A percentile compares a stretch with the other conserved stretches of the same genome.
phyloP scores from a whole-genome alignment of 306 rosid species.

The Oxytropis ochrocephala region DNA sequence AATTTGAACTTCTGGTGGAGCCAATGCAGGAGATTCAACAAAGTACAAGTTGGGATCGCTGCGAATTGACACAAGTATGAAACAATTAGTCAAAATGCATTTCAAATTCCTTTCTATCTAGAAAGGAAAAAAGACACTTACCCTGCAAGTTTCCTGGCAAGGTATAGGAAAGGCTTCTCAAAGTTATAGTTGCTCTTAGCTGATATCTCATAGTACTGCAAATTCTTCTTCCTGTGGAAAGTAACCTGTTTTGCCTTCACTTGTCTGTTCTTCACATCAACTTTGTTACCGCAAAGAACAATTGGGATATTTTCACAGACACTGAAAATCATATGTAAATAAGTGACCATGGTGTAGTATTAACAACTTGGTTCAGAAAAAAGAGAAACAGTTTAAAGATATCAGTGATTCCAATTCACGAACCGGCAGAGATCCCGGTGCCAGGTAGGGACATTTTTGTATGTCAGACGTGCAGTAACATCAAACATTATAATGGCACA shows the following conservation, averaged over 20 bases:
- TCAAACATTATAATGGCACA: conserved; percentile 72
- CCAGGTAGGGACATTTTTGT: conserved; percentile 74
- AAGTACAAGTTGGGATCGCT: conserved; percentile 68
- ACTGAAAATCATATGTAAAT: conserved; percentile 20
- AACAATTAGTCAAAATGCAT: background rate
- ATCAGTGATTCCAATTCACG: background rate
- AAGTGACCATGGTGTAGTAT: background rate
- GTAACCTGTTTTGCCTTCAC: conserved; percentile 81
- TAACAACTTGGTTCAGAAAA: background rate
- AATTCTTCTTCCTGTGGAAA: conserved; percentile 64
- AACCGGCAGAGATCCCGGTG: conserved; percentile 66
- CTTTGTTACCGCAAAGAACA: conserved; percentile 74
- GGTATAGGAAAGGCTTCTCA: conserved; percentile 67
- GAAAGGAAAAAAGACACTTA: background rate
- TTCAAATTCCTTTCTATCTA: too few species aligned
- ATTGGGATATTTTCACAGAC: conserved; percentile 71
- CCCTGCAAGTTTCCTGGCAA: conserved; percentile 85
- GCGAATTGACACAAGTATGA: conserved; percentile 9
- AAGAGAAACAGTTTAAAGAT: background rate
- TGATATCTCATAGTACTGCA: conserved; percentile 71
- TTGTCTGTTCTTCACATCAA: conserved; percentile 81
- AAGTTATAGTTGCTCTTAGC: conserved; percentile 75
- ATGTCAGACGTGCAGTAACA: conserved; percentile 60
- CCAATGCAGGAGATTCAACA: conserved; percentile 75
- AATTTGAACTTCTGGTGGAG: conserved; percentile 79